phyloP scores from a whole-genome alignment of 495 filamentous ascomycete genomes.

The Cladorrhinum samala region DNA sequence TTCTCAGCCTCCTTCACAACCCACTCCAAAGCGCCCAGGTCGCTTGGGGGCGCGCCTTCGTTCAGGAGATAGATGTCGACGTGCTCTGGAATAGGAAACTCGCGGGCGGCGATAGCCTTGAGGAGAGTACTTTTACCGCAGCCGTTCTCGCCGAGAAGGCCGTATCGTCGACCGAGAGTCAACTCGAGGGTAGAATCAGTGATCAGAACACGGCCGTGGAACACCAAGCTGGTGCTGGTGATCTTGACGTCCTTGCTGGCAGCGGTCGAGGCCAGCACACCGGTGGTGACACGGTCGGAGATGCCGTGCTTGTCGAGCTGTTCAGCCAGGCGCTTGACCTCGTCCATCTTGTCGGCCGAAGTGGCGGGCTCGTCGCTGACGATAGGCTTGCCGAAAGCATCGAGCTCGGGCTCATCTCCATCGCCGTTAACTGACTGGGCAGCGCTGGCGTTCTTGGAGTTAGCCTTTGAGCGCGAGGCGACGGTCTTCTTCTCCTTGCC shows the following conservation, averaged over 20 bases:
- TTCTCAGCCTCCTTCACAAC: constrained; percentile 92
- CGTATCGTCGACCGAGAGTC: constrained; percentile 88
- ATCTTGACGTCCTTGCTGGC: constrained; percentile 93
- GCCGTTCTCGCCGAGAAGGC: constrained; percentile 95
- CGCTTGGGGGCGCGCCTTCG: constrained; percentile 87
- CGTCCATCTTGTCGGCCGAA: constrained; percentile 63
- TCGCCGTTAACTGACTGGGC: constrained; percentile 66
- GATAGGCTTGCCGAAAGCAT: constrained; percentile 53
- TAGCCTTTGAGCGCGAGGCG: constrained; percentile 59
- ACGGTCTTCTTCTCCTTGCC: constrained; percentile 70
- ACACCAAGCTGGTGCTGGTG: constrained; percentile 84
- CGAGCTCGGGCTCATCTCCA: constrained; percentile 61
- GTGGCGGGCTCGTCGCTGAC: constrained; percentile 63
- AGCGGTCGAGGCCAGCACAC: constrained; percentile 81
- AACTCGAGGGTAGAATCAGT: constrained; percentile 89
- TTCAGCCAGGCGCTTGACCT: constrained; percentile 62
- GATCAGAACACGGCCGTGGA: constrained; percentile 95
- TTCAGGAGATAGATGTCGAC: constrained; percentile 98
- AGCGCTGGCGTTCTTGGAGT: constrained; percentile 58
- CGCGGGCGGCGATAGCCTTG: constrained; percentile 87
- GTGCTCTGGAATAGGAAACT: constrained; percentile 94
- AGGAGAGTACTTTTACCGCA: constrained; percentile 97
- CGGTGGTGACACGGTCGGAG: constrained; percentile 96
- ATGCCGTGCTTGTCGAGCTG: constrained; percentile 96
- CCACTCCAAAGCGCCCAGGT: constrained; percentile 91